These are phyloP conservation scores for Hysterangium stoloniferum DNA, from an alignment of 768 basidiomycete genomes.

Conservation along the genomic window DNA sequence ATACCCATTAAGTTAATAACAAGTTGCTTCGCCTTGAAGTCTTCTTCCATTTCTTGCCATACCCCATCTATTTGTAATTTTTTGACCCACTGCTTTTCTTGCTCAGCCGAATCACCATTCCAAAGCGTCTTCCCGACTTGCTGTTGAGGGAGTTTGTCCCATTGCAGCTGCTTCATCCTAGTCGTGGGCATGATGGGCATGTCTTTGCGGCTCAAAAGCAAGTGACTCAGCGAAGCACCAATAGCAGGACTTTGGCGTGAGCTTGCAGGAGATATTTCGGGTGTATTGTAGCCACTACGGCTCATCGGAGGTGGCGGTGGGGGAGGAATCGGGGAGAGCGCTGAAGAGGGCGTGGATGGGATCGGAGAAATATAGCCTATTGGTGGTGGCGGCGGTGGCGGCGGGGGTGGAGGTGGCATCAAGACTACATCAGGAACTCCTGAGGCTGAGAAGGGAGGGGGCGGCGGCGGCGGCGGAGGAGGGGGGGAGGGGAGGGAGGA, in stretches of 20 bases:
- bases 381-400: slow-evolving; percentile 31
- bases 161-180: slow-evolving; percentile 97
- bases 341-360: slow-evolving; percentile 16
- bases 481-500: slow-evolving; percentile 18
- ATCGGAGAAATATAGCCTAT: slow-evolving; percentile 22
- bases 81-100: slow-evolving; percentile 73
- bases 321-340: slow-evolving; percentile 21
- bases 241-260: slow-evolving; percentile 33
- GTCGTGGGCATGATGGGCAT: slow-evolving; percentile 75
- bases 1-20: slow-evolving; percentile 85
- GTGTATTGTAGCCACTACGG: slow-evolving; percentile 26
- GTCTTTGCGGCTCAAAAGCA: slow-evolving; percentile 70
- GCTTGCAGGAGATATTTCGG: slow-evolving; percentile 36
- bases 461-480: slow-evolving; percentile 21
- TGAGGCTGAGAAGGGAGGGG: slow-evolving; percentile 22
- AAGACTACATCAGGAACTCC: slow-evolving; percentile 13
- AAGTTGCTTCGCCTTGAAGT: slow-evolving; percentile 93
- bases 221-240: slow-evolving; percentile 40
- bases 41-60: slow-evolving; percentile 95
- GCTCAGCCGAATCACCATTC: slow-evolving; percentile 54
- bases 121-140: slow-evolving; percentile 82
- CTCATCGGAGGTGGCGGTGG: slow-evolving; percentile 34
- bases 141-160: slow-evolving; percentile 95
- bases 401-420: slow-evolving; percentile 24
- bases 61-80: slow-evolving; percentile 81